Base-by-base conservation (phyloP, 495 filamentous ascomycete species). In the Xylaria longipes region DNA sequence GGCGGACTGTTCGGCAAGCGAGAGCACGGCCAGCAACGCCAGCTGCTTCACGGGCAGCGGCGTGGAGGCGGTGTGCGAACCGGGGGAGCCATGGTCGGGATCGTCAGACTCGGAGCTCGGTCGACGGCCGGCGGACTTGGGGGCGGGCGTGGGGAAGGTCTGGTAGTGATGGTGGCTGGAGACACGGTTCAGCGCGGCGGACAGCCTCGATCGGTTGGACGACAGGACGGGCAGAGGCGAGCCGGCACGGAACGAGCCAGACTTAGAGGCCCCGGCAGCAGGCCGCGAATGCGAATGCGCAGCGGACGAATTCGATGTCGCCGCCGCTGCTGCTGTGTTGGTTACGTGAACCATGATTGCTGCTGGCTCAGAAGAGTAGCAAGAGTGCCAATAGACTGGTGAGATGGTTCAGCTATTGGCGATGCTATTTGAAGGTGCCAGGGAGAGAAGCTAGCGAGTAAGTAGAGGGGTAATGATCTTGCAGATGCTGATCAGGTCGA, bases 1-100 rank as follows among this genome's bases (percentile, higher is more conserved):
- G 1, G 96, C 96, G 0, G 97, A 98, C 82, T 99, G 96, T 74
- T 99, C 96, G 41, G 93, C 91, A 25, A 99, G 85, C 4, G 94
- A 94, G 58, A 99, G 92, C 73, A 98, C 81, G 2, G 94, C 96
- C 33, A 99, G 85, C 2, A 97, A 89, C 6, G 87, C 85, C 65
- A 99, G 90, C 80, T 98, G 97, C 76, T 83, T 91, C 74, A 87
- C 91, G 1, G 96, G 96, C 31, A 98, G 83, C 0, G 95, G 93
- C 0, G 93, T 92, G 39, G 86, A 79, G 69, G 74, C 69, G 64
- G 74, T 64, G 71, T 80, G 76, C 61, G 69, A 74, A 35, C 84
- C 80, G 71, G 86, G 71, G 63, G 81, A 69, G n/a, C 73, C 69
- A n/a, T 73, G 64, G 12, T 72, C 72, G 37, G 67, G 65, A 22